Evolutionary conservation across 768 basidiomycete species (phyloP).

Genomic region (Astraeus odoratus): DNA sequence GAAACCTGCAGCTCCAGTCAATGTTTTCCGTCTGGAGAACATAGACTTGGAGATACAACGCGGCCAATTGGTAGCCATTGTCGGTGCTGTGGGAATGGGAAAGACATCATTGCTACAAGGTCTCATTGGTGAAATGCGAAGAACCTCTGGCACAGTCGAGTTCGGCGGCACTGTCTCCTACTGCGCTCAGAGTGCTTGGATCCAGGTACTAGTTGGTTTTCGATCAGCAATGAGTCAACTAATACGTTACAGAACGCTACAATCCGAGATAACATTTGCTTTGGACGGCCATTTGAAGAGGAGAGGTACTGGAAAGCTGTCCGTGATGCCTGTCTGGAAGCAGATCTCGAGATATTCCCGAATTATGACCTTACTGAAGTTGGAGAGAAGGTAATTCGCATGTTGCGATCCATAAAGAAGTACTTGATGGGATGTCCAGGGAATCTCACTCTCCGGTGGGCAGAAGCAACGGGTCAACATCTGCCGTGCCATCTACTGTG

Average conservation of each 20-base stretch:
- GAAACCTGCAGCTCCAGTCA: conserved; percentile 29
- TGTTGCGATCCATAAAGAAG: background rate
- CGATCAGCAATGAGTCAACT: background rate
- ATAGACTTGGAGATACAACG: conserved; percentile 64
- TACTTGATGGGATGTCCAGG: conserved; percentile 22
- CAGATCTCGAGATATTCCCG: conserved; percentile 71
- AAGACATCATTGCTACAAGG: conserved; percentile 65
- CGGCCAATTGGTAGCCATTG: conserved; percentile 78
- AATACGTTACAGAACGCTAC: conserved; percentile 56
- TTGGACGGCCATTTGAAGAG: conserved; percentile 78
- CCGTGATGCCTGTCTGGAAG: conserved; percentile 68
- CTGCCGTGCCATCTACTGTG: conserved; percentile 80
- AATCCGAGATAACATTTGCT: conserved; percentile 83
- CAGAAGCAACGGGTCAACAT: conserved; percentile 79
- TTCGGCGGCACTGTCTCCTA: conserved; percentile 78
- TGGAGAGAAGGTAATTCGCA: conserved; percentile 45
- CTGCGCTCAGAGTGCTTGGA: conserved; percentile 88
- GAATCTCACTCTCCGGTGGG: conserved; percentile 84
- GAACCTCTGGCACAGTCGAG: conserved; percentile 53
- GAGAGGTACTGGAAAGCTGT: conserved; percentile 79
- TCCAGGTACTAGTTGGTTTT: conserved; percentile 44
- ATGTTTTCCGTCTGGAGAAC: conserved; percentile 57
- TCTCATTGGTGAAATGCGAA: conserved; percentile 78
- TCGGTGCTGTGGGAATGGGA: conserved; percentile 59
- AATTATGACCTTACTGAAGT: conserved; percentile 81